A percentile compares a stretch with the other conserved stretches of the same genome.
phyloP scores from a whole-genome alignment of 2,329 filamentous ascomycete species.

The Apiospora marii region DNA sequence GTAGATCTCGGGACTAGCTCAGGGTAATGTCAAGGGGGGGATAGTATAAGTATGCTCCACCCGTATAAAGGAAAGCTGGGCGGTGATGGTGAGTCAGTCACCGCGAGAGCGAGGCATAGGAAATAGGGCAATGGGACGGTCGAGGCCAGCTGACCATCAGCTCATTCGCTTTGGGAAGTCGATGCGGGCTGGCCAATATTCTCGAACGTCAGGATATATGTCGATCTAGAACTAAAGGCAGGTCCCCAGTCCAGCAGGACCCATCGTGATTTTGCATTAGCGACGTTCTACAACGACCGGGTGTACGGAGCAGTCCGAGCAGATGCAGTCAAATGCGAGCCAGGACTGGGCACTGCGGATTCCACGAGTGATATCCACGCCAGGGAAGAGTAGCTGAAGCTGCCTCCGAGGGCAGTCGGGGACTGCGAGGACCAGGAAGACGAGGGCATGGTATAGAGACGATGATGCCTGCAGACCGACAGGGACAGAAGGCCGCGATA shows the following conservation, averaged over 20 bases:
- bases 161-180: neutral
- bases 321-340: constrained; percentile 7
- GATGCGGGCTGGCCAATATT: constrained; percentile 1
- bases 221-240: neutral
- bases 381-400: neutral
- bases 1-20: constrained; percentile 19
- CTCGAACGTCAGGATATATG: neutral
- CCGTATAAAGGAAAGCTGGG: neutral
- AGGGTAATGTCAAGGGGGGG: constrained; percentile 18
- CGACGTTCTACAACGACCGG: neutral
- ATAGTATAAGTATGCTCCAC: constrained; percentile 7
- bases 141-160: constrained; percentile 19
- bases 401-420: neutral
- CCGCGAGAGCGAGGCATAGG: neutral
- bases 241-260: constrained; percentile 5
- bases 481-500: neutral
- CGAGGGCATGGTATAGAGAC: neutral
- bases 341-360: neutral
- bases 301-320: constrained; percentile 5
- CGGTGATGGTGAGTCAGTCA: neutral
- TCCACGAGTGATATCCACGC: neutral
- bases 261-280: constrained; percentile 1
- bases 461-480: neutral
- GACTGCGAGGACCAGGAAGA: neutral
- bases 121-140: constrained; percentile 1